Conservation (phyloP, 441 rosid species). For the Euphorbia schlechtendalii region DNA sequence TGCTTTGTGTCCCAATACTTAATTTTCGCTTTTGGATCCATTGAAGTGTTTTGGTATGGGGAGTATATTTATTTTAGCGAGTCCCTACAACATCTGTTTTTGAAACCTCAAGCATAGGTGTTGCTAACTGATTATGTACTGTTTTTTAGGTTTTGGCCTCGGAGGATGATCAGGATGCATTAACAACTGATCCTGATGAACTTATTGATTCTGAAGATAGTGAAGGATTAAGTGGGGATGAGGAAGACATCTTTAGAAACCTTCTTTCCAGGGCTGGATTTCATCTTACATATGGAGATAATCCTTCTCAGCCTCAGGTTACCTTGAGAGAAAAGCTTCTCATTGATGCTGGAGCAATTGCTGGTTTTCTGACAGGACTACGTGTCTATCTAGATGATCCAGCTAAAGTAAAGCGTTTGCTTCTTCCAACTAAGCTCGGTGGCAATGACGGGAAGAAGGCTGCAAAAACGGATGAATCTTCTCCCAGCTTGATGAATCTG, state of each 20-base stretch:
- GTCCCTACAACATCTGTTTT: no score
- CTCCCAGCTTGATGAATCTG: conserved; percentile 98
- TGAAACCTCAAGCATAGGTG: not conserved
- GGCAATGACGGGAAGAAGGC: conserved; percentile 68
- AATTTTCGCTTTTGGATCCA: no score
- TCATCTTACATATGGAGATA: conserved; percentile 89
- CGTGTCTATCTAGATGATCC: conserved; percentile 99
- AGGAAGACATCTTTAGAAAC: conserved; percentile 87
- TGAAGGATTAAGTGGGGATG: conserved; percentile 93
- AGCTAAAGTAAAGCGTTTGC: conserved; percentile 89
- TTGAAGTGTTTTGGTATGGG: no score
- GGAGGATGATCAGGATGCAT: conserved; percentile 96
- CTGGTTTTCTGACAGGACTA: conserved; percentile 93
- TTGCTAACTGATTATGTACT: conserved; percentile 12
- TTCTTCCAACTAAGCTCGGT: conserved; percentile 89
- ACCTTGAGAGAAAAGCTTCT: conserved; percentile 93
- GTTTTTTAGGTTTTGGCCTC: conserved; percentile 80
- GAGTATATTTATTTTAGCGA: not conserved
- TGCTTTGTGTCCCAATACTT: no score
- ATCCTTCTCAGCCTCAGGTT: conserved; percentile 89
- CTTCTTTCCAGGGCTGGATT: conserved; percentile 98
- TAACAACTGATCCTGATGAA: conserved; percentile 99
- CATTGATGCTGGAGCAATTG: conserved; percentile 99
- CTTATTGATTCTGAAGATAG: conserved; percentile 95
- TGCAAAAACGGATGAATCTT: conserved; percentile 64